phyloP scores from a whole-genome alignment of 192 early-diverging fungal species.

The Coemansia sp. region DNA sequence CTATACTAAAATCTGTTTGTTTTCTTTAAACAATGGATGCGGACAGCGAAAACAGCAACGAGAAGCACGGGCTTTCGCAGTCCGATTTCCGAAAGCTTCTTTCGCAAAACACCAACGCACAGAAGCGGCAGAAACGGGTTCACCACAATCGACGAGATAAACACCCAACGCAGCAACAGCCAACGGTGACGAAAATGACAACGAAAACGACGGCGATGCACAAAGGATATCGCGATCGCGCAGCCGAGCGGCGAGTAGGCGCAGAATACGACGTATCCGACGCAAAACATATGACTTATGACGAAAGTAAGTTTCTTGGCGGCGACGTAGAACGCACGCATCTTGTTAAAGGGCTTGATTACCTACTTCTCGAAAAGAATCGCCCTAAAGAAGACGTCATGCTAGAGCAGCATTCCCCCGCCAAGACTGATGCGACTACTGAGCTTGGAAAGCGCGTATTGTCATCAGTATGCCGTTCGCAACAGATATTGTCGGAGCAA shows the following conservation, averaged over 20 bases:
- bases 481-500: slow-evolving; percentile 46
- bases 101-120: not conserved
- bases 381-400: slow-evolving; percentile 56
- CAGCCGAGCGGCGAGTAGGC: slow-evolving; percentile 83
- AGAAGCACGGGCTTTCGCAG: slow-evolving; percentile 6
- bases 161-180: not conserved
- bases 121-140: not conserved
- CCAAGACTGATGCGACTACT: not conserved
- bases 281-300: slow-evolving; percentile 52
- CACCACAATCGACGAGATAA: not conserved
- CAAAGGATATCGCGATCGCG: slow-evolving; percentile 80
- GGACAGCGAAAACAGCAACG: not conserved
- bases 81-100: slow-evolving; percentile 31
- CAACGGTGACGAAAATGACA: too few species aligned
- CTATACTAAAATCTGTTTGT: not conserved
- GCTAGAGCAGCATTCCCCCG: slow-evolving; percentile 23
- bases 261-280: not conserved
- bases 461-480: slow-evolving; percentile 41
- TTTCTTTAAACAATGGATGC: not conserved
- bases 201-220: not conserved
- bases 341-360: slow-evolving; percentile 93
- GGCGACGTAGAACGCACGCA: slow-evolving; percentile 88
- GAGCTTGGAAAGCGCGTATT: slow-evolving; percentile 23
- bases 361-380: slow-evolving; percentile 74
- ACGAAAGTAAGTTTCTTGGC: slow-evolving; percentile 88